Base-by-base conservation (phyloP, 306 rosid genomes). In the Vigna radiata region DNA sequence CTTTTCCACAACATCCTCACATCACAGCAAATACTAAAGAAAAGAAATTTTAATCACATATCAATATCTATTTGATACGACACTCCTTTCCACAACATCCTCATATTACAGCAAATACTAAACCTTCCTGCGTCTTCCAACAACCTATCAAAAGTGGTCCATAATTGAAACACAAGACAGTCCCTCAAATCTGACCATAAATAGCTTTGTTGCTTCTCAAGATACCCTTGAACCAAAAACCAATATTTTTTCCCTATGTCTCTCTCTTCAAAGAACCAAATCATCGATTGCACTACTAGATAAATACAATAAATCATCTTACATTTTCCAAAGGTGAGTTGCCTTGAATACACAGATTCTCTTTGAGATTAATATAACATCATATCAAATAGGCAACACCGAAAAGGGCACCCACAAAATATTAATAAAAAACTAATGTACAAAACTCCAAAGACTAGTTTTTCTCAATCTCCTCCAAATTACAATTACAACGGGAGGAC, bases 381-480 rank as follows among this genome's bases (percentile, higher is more conserved):
- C 15, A 8, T 5, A 5, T 68, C 46, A 80, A 64, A 63, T 49
- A 76, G 81, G 68, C 70, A 70, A 64, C 83, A 69, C 54, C 47
- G 59, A 53, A 74, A 13, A 56, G 60, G 19, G 31, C 17, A 21
- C 54, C 79, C 46, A 68, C 25, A 29, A 18, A 39, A 62, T 53
- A 48, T 10, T 53, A 12, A 7, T 44, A 61, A 43, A n/a, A 29
- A 1, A 59, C 6, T 62, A 17, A 76, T 72, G 47, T 73, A 79
- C 77, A 73, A 52, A 75, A 77, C 25, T 64, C 74, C 79, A 76
- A 79, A 76, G 73, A 79, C 46, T 41, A 7, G 48, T 47, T 70
- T 72, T 66, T 83, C 85, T 69, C 89, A 73, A 58, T 80, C 76
- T 77, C 91, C 86, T 89, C 88, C 91, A 75, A 84, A 69, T 72